A percentile compares a stretch with the other conserved stretches of the same genome.
These are phyloP conservation scores for Leishmania martiniquensis DNA, from an alignment of 208 protist species.

Conservation along the genomic window DNA sequence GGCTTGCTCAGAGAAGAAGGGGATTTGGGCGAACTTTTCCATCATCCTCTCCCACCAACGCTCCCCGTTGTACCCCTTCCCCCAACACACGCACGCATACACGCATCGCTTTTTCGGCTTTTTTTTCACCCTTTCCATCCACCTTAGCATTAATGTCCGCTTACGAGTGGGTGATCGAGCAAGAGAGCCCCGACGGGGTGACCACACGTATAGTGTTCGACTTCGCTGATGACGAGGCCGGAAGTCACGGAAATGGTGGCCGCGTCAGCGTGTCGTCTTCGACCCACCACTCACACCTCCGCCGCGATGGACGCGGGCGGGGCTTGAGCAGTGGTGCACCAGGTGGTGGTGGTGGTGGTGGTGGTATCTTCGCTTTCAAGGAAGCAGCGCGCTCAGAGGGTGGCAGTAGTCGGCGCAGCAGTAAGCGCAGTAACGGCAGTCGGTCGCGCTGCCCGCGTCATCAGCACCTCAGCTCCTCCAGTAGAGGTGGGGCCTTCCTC, in stretches of 20 bases:
- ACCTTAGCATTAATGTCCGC: conserved; percentile 26
- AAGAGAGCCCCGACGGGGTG: conserved; percentile 34
- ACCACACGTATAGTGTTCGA: conserved; percentile 45
- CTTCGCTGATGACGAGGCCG: conserved; percentile 15
- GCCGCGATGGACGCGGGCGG: conserved; percentile 7
- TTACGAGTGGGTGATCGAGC: conserved; percentile 52
- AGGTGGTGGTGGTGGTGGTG: too few relatives aligned
- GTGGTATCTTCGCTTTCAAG: not conserved
- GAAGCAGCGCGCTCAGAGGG: conserved; percentile 27
- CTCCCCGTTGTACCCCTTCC: too few relatives aligned
- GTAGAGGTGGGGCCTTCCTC: not conserved
- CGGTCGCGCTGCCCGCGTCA: conserved; percentile 1
- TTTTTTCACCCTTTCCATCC: not conserved
- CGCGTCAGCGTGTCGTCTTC: not conserved
- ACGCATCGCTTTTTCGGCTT: too few relatives aligned
- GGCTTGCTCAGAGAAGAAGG: not conserved
- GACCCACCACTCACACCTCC: not conserved
- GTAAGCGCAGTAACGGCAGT: conserved; percentile 34
- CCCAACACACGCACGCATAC: too few relatives aligned
- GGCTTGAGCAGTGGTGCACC: not conserved
- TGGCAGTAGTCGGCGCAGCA: conserved; percentile 54
- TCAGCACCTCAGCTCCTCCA: conserved; percentile 17
- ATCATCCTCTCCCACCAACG: not conserved
- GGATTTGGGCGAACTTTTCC: not conserved
- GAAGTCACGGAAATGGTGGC: not conserved